A percentile compares a stretch with the other conserved stretches of the same genome.
These are phyloP conservation scores for Penicillium chermesinum DNA, from an alignment of 495 filamentous ascomycete genomes.

Conservation along the genomic window DNA sequence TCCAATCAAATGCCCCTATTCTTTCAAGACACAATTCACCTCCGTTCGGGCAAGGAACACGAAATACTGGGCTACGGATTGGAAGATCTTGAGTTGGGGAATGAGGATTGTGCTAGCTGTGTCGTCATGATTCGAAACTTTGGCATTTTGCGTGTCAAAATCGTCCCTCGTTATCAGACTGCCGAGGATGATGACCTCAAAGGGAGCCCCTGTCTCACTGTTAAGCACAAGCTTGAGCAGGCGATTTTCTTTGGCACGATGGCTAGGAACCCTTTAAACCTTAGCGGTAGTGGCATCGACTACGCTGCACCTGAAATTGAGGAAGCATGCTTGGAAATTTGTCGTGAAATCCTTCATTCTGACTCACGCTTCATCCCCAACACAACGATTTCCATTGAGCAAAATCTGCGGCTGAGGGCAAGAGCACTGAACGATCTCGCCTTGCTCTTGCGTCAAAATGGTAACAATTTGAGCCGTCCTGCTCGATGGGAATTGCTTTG, in stretches of 20 bases:
- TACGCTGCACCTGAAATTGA: constrained; percentile 69
- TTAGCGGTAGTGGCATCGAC: constrained; percentile 56
- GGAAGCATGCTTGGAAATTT: constrained; percentile 70
- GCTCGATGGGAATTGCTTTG: constrained; percentile 79
- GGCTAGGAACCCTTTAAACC: constrained; percentile 72
- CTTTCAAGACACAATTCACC: constrained; percentile 81
- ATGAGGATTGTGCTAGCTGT: constrained; percentile 53
- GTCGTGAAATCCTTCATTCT: constrained; percentile 75
- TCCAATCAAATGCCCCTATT: constrained; percentile 48
- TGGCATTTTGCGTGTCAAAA: constrained; percentile 68
- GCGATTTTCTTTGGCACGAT: constrained; percentile 86
- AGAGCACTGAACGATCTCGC: constrained; percentile 68
- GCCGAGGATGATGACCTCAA: constrained; percentile 24
- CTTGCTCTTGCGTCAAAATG: constrained; percentile 53
- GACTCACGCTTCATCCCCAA: constrained; percentile 64
- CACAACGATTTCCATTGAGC: constrained; percentile 67
- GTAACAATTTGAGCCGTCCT: constrained; percentile 51
- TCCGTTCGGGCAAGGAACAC: constrained; percentile 58
- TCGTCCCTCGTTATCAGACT: constrained; percentile 26
- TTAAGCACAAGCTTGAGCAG: constrained; percentile 86
- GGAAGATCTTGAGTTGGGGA: constrained; percentile 30
- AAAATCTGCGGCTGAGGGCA: constrained; percentile 67
- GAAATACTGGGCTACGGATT: constrained; percentile 42
- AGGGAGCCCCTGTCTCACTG: constrained; percentile 50
- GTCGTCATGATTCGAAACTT: constrained; percentile 73